Base-by-base conservation (phyloP, 1,139 yeast genomes). In the Trichomonascaceae sp. region DNA sequence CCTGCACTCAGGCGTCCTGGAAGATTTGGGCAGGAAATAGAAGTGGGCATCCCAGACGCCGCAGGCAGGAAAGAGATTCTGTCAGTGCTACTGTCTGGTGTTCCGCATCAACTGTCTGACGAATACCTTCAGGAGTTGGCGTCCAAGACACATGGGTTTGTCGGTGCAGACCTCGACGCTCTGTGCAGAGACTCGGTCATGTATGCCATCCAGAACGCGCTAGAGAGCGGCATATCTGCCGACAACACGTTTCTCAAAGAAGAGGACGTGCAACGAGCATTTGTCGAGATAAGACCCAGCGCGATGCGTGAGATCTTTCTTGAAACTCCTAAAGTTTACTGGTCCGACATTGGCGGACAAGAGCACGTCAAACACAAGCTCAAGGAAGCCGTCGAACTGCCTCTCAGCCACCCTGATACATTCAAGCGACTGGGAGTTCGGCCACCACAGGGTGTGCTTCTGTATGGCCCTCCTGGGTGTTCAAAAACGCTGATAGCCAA, bases 401-500 rank as follows among this genome's bases (percentile, higher is more conserved):
- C 99, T 0, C 59, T 92, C 26, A 79, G 79, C 38, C 93, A 93
- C 1, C 71, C 85, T 0, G 84, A 72, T 1, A 67, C 93, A 0
- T 89, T 89, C 54, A 64, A 64, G 17, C 64, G 69, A 28, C 62
- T 92, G 8, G 98, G 97, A 0, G 76, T 92, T 5, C 84, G 85
- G 54, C 94, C 97, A 14, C 98, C 99, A 37, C 92, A 89, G 61
- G 99, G 98, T 55, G 98, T 92, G 13, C 65, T 92, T 44, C 67
- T 92, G 38, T 92, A 92, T 54, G 97, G 97, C 0, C 97, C 97
- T 1, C 97, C 97, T 0, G 97, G 97, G 5, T 87, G 96, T 59
- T 85, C 96, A 5, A 87, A 87, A 50, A 87, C 97, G 0, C 60
- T 87, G 39, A 82, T 94, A 0, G 96, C 96, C 1, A 87, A 87